Evolutionary conservation across 805 yeast genomes (phyloP).

Genomic region (Groenewaldozyma salmanticensis): DNA sequence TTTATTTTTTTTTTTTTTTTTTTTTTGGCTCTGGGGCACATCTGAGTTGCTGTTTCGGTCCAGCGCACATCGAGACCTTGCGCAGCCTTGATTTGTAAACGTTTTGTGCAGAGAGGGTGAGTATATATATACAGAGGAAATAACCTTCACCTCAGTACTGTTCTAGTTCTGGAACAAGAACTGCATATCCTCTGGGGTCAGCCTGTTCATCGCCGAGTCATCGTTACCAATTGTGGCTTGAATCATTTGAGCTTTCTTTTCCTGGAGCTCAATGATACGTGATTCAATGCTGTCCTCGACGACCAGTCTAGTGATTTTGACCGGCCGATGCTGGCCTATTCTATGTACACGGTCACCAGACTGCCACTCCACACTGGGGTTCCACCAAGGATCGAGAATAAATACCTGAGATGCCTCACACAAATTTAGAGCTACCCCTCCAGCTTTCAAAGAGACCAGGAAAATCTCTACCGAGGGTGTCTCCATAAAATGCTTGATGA

Average conservation of each 20-base stretch:
- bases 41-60: no score
- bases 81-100: no score
- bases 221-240: conserved; percentile 93
- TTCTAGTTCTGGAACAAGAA: conserved; percentile 75
- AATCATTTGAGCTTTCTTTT: conserved; percentile 96
- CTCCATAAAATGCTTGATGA: conserved; percentile 86
- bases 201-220: conserved; percentile 76
- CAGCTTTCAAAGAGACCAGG: conserved; percentile 90
- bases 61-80: no score
- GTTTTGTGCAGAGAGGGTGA: not conserved
- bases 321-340: conserved; percentile 93
- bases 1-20: no score
- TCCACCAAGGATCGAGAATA: conserved; percentile 98
- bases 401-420: conserved; percentile 98
- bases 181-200: conserved; percentile 92
- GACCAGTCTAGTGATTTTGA: conserved; percentile 81
- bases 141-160: not conserved
- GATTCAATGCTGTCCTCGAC: conserved; percentile 96
- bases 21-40: not conserved
- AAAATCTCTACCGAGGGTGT: conserved; percentile 89
- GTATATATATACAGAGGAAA: not conserved
- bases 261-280: conserved; percentile 90
- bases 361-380: conserved; percentile 97
- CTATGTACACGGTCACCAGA: conserved; percentile 97
- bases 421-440: conserved; percentile 94